phyloP scores from a whole-genome alignment of 495 filamentous ascomycete genomes.

The Lineolata rhizophorae region DNA sequence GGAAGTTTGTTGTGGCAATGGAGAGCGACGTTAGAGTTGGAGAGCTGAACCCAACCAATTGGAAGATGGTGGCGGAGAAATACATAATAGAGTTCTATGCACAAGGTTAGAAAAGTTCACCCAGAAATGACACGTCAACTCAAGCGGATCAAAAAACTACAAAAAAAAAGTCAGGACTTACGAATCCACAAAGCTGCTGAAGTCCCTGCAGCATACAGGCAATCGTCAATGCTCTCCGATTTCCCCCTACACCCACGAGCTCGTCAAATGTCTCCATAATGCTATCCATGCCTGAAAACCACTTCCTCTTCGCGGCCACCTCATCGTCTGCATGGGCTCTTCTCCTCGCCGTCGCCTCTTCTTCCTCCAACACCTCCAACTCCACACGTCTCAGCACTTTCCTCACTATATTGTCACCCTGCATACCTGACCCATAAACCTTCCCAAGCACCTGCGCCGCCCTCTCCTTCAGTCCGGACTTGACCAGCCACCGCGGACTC shows the following conservation, averaged over 20 bases:
- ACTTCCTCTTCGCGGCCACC: too few species aligned
- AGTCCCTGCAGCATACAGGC: conserved; percentile 68
- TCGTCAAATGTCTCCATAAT: conserved; percentile 13
- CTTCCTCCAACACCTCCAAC: conserved; percentile 45
- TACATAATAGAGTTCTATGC: conserved; percentile 77
- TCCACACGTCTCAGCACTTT: conserved; percentile 40
- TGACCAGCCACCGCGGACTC: conserved; percentile 69
- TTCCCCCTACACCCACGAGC: conserved; percentile 22
- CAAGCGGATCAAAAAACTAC: too few species aligned
- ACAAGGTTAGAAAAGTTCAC: too few species aligned
- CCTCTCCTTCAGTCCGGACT: conserved; percentile 31
- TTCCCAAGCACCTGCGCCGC: conserved; percentile 40
- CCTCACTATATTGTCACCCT: conserved; percentile 23
- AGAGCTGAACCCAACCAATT: conserved; percentile 51
- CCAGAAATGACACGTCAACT: too few species aligned
- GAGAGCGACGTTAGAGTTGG: conserved; percentile 66
- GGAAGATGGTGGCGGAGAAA: conserved; percentile 80
- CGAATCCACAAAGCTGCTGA: conserved; percentile 83
- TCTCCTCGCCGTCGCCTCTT: conserved; percentile 20
- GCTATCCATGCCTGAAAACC: conserved; percentile 2
- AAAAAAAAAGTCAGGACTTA: conserved; percentile 24
- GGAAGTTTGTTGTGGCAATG: conserved; percentile 67
- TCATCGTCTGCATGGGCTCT: conserved; percentile 10
- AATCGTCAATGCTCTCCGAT: conserved; percentile 58
- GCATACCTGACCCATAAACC: conserved; percentile 31